These are phyloP conservation scores for Hanseniaspora nectarophila DNA, from an alignment of 805 yeast species.

Conservation along the genomic window DNA sequence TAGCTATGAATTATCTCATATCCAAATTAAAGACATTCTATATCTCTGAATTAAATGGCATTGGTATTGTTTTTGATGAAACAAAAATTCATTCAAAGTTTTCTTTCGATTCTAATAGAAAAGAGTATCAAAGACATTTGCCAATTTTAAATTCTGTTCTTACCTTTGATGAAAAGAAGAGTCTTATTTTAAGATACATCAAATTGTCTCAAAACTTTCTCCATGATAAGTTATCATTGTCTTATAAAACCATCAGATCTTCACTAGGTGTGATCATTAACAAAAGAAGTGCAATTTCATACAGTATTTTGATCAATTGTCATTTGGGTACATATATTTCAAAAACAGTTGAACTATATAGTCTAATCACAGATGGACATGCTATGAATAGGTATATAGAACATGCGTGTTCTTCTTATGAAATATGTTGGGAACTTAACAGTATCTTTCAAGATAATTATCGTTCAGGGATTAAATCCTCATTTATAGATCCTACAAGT, in stretches of 20 bases:
- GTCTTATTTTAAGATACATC: background rate
- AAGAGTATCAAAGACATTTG: background rate
- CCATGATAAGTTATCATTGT: background rate
- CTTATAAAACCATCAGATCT: background rate
- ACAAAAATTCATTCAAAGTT: background rate
- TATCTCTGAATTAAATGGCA: constrained; percentile 1
- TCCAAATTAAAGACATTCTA: constrained; percentile 3
- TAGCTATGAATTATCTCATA: constrained; percentile 3
- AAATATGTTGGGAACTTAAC: constrained; percentile 4
- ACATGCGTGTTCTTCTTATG: constrained; percentile 2
- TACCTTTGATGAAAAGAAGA: constrained; percentile 5
- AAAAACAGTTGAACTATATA: constrained; percentile 5
- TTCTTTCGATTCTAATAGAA: background rate
- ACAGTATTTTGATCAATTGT: background rate
- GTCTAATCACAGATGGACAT: background rate
- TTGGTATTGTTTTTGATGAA: constrained; percentile 1
- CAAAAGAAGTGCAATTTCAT: background rate
- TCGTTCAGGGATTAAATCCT: background rate
- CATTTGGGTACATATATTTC: constrained; percentile 1
- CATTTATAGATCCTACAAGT: background rate
- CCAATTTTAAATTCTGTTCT: background rate
- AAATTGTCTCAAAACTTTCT: background rate
- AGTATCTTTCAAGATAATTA: constrained; percentile 2
- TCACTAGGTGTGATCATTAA: background rate
- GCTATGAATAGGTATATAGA: constrained; percentile 7